Evolutionary conservation across 345 rosid genomes (phyloP).

Genomic region (Trapa bicornis): DNA sequence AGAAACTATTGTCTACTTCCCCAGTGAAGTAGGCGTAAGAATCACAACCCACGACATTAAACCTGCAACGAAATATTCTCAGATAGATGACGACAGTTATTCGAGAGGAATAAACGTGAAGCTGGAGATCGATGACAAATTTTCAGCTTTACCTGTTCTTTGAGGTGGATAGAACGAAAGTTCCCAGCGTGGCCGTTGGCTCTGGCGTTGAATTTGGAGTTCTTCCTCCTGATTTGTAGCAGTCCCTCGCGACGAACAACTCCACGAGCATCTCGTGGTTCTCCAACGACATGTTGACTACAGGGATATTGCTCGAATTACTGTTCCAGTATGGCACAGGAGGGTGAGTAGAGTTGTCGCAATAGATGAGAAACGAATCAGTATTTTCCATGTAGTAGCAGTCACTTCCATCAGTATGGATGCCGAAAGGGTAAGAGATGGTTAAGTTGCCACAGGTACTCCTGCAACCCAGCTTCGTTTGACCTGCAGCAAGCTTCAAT

Average conservation of each 20-base stretch:
- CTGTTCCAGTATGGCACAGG: neutral
- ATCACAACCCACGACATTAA: slow-evolving; percentile 8
- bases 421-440: slow-evolving; percentile 37
- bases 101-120: no score
- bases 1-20: neutral
- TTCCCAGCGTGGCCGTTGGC: no score
- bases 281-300: slow-evolving; percentile 18
- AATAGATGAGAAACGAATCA: slow-evolving; percentile 10
- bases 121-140: no score
- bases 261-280: neutral
- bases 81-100: no score
- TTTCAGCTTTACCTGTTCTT: neutral
- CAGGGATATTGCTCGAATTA: neutral
- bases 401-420: slow-evolving; percentile 1
- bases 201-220: no score
- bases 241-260: neutral
- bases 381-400: slow-evolving; percentile 12
- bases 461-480: slow-evolving; percentile 9
- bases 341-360: slow-evolving; percentile 4
- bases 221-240: slow-evolving; percentile 1
- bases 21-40: neutral
- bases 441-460: slow-evolving; percentile 20
- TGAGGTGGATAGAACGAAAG: neutral
- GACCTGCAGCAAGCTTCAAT: no score
- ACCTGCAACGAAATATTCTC: no score